phyloP scores from a whole-genome alignment of 495 filamentous ascomycete genomes.

The Talaromyces thailandensis region DNA sequence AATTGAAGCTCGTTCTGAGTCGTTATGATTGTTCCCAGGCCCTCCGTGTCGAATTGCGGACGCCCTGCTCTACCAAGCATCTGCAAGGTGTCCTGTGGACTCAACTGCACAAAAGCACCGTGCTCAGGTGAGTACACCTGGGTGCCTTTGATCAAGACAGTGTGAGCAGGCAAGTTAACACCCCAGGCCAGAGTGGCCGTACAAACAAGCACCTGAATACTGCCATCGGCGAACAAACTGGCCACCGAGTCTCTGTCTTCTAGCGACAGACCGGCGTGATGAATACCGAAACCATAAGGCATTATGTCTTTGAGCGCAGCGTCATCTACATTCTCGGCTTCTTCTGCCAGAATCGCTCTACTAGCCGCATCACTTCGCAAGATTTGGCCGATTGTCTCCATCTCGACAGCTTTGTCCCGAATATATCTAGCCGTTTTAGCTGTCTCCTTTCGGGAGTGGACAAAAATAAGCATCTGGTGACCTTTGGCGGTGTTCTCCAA shows the following conservation, averaged over 20 bases:
- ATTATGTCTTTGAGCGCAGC: conserved; percentile 87
- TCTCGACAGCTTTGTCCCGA: conserved; percentile 87
- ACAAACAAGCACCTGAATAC: conserved; percentile 91
- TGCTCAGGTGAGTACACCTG: conserved; percentile 98
- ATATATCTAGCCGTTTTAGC: conserved; percentile 96
- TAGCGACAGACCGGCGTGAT: conserved; percentile 94
- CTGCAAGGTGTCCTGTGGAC: conserved; percentile 94
- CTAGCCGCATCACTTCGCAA: conserved; percentile 88
- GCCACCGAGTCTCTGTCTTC: conserved; percentile 91
- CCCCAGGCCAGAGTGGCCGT: conserved; percentile 95
- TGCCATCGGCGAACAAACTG: conserved; percentile 83
- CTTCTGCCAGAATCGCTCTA: conserved; percentile 75
- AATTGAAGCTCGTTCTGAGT: conserved; percentile 92
- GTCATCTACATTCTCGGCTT: conserved; percentile 76
- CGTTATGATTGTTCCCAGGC: conserved; percentile 98
- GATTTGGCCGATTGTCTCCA: conserved; percentile 95
- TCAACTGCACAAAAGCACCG: conserved; percentile 96
- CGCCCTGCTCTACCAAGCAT: conserved; percentile 97
- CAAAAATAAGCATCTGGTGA: conserved; percentile 92
- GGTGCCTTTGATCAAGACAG: conserved; percentile 95
- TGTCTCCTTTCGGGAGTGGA: conserved; percentile 95
- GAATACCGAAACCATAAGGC: conserved; percentile 95
- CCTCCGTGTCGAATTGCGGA: conserved; percentile 95
- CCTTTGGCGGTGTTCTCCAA: conserved; percentile 56
- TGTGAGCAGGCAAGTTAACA: conserved; percentile 90